A percentile compares a stretch with the other conserved stretches of the same genome.
Evolutionary conservation across 2,329 filamentous ascomycete genomes (phyloP).

Genomic region (Piedraia hortae): DNA sequence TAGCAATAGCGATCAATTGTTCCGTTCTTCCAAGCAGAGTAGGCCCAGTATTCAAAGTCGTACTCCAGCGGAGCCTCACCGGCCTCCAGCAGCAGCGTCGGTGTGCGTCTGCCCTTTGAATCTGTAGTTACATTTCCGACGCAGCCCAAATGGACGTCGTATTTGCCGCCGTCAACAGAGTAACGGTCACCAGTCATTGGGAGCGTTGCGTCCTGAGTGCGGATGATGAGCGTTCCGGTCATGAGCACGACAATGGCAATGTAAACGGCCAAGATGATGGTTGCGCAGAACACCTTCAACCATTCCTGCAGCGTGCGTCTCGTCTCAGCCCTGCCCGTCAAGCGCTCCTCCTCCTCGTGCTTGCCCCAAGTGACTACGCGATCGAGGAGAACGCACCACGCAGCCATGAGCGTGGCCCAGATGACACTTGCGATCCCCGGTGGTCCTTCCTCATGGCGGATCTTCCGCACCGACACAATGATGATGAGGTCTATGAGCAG

Average conservation of each 20-base stretch:
- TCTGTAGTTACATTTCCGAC: slow-evolving; percentile 38
- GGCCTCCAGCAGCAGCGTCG: slow-evolving; percentile 66
- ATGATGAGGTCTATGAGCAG: slow-evolving; percentile 53
- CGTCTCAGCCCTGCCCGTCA: slow-evolving; percentile 72
- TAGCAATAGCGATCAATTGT: slow-evolving; percentile 81
- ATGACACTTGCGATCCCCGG: slow-evolving; percentile 64
- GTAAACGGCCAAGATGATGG: slow-evolving; percentile 40
- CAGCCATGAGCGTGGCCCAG: slow-evolving; percentile 53
- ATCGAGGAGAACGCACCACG: slow-evolving; percentile 58
- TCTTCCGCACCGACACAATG: slow-evolving; percentile 43
- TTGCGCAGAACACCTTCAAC: slow-evolving; percentile 51
- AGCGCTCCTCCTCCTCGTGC: slow-evolving; percentile 65
- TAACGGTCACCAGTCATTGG: slow-evolving; percentile 46
- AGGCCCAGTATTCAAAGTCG: slow-evolving; percentile 53
- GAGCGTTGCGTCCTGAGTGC: slow-evolving; percentile 51
- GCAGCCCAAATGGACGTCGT: slow-evolving; percentile 66
- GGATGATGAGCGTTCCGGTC: slow-evolving; percentile 52
- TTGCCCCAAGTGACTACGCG: slow-evolving; percentile 77
- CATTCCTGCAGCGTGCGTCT: slow-evolving; percentile 61
- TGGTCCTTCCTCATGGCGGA: slow-evolving; percentile 69
- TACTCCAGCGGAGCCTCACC: slow-evolving; percentile 57
- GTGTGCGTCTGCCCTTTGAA: slow-evolving; percentile 19
- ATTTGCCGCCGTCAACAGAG: slow-evolving; percentile 60
- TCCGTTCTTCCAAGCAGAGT: slow-evolving; percentile 47
- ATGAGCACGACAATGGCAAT: slow-evolving; percentile 43